Evolutionary conservation across 768 basidiomycete species (phyloP), one percentile per base, ranked within the genome.

Genomic region (Lactarius sanguifluus): DNA sequence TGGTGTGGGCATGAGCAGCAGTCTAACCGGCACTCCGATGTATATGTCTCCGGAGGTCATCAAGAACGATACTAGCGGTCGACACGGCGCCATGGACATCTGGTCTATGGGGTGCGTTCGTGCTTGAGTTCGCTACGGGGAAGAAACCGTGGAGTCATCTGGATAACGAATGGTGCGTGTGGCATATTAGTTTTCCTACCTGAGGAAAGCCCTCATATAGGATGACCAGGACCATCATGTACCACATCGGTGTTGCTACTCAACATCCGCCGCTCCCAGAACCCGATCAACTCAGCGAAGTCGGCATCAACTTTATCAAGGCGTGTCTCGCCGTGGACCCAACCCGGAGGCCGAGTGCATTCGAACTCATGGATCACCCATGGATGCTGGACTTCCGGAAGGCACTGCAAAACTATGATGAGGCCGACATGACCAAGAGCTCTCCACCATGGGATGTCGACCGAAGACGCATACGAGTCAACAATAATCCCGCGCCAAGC

Each of bases 41-140:
- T 98, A 99, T 77, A 98, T 99, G 94, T 97, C 96, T 6, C 97
- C 97, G 1, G 97, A 99, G 75, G 87, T 97, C 62, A 98, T 99
- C 80, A 93, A 96, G 79, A 97, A 91, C 72, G 94, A 96, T 72
- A 89, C 84, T 69, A 81, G 87, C 16, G 94, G 95, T 32, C 83
- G 90, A 59, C 88, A 92, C 69, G 97, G 97, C 20, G 94, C 96
- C 13, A 97, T 97, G 92, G 97, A 99, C 75, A 89, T 99, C 54
- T 99, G 97, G 97, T 93, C 94, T 28, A 78, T 98, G 64, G 97
- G 97, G 20, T 98, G 97, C 74, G 94, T 98, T 98, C n/a, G 88
- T 98, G 16, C 85, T 98, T 36, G 96, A 99, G 75, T 94, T 92
- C 73, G 92, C 94, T 7, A 99, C 97, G 0, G 97, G 97, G 0